Evolutionary conservation across 129 eudicot genomes (phyloP).

Genomic region (Tanacetum coccineum): DNA sequence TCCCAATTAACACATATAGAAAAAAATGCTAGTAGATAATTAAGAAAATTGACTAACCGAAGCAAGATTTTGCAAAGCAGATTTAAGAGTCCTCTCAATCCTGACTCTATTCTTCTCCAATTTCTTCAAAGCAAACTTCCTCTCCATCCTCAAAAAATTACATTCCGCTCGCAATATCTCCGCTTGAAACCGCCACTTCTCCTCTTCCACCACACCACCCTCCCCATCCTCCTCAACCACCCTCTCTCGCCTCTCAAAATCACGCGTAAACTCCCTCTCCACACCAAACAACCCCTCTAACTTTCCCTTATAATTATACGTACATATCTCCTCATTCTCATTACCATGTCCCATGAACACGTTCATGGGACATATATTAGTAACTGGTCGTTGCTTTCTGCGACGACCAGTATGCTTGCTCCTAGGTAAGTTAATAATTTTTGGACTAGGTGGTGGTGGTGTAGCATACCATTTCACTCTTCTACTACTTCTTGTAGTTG

Average conservation of each 20-base stretch:
- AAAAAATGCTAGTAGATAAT: not conserved
- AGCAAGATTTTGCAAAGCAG: slow-evolving; percentile 72
- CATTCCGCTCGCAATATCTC: slow-evolving; percentile 92
- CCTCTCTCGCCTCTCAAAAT: slow-evolving; percentile 41
- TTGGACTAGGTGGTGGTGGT: slow-evolving; percentile 73
- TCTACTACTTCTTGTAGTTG: slow-evolving; percentile 33
- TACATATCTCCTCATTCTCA: not conserved
- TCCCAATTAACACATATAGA: not conserved
- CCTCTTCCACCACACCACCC: slow-evolving; percentile 45
- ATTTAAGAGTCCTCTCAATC: slow-evolving; percentile 51
- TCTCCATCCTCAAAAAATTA: slow-evolving; percentile 76
- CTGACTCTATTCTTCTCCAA: slow-evolving; percentile 60
- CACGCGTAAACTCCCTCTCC: slow-evolving; percentile 45
- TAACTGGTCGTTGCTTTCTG: slow-evolving; percentile 32
- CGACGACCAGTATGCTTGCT: slow-evolving; percentile 38
- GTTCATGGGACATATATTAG: slow-evolving; percentile 21
- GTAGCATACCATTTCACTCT: slow-evolving; percentile 59
- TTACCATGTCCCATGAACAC: not conserved
- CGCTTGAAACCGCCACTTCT: slow-evolving; percentile 85
- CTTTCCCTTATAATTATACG: slow-evolving; percentile 34
- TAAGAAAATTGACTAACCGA: slow-evolving; percentile 42
- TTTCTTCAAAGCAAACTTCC: slow-evolving; percentile 67
- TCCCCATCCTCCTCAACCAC: slow-evolving; percentile 36
- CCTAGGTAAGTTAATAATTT: slow-evolving; percentile 74
- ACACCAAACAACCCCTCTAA: slow-evolving; percentile 57